phyloP scores from a whole-genome alignment of 1,139 yeast species.

The Debaryomyces singareniensis region DNA sequence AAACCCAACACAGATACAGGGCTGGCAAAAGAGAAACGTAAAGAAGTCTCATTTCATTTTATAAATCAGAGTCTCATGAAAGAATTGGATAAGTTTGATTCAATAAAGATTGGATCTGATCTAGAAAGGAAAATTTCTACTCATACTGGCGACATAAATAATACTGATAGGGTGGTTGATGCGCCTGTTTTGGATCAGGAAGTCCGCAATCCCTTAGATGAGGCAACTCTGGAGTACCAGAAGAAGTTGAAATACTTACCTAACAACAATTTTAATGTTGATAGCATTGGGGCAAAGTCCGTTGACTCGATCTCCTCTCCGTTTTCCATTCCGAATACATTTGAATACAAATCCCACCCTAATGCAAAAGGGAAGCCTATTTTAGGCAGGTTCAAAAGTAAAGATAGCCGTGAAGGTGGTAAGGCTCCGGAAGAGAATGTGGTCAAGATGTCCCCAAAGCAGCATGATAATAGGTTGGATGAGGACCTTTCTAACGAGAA shows the following conservation, averaged over 20 bases:
- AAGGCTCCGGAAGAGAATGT: neutral
- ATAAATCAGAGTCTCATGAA: slow-evolving; percentile 4
- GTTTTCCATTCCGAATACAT: slow-evolving; percentile 39
- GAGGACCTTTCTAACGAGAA: neutral
- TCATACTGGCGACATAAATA: neutral
- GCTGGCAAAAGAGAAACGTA: neutral
- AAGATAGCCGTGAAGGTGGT: slow-evolving; percentile 1
- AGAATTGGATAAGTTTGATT: slow-evolving; percentile 2
- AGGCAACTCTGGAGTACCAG: slow-evolving; percentile 15
- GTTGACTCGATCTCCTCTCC: slow-evolving; percentile 14
- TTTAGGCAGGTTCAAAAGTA: slow-evolving; percentile 10
- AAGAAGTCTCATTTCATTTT: slow-evolving; percentile 2
- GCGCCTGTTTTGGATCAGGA: neutral
- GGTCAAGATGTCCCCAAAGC: slow-evolving; percentile 2
- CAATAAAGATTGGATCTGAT: neutral
- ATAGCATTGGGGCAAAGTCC: slow-evolving; percentile 6
- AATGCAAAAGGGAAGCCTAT: slow-evolving; percentile 36
- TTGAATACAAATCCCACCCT: slow-evolving; percentile 41
- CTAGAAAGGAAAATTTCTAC: neutral
- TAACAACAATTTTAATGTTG: slow-evolving; percentile 25
- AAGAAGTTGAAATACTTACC: slow-evolving; percentile 29
- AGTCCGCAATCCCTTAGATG: neutral
- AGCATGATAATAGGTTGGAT: neutral
- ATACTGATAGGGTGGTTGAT: neutral
- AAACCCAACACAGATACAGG: slow-evolving; percentile 1